A percentile compares a stretch with the other conserved stretches of the same genome.
Evolutionary conservation across 805 yeast species (phyloP).

Genomic region (Brettanomyces naardenensis): DNA sequence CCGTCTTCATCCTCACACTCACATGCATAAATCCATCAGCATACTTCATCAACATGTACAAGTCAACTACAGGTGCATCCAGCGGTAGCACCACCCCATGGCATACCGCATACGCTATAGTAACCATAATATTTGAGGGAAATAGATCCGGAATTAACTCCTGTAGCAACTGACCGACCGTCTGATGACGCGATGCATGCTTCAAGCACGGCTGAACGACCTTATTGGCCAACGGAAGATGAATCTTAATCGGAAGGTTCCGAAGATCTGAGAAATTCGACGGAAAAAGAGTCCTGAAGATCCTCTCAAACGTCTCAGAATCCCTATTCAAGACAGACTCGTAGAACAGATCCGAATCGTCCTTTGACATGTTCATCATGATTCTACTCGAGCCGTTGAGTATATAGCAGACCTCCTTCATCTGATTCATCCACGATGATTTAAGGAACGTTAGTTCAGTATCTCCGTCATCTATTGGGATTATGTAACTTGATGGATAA

Average conservation of each 20-base stretch:
- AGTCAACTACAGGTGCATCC: slow-evolving; percentile 34
- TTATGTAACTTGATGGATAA: slow-evolving; percentile 37
- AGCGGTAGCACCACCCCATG: slow-evolving; percentile 51
- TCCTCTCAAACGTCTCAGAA: slow-evolving; percentile 16
- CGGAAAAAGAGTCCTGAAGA: slow-evolving; percentile 22
- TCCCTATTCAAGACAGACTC: slow-evolving; percentile 24
- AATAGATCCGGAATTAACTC: slow-evolving; percentile 38
- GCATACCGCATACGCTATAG: slow-evolving; percentile 34
- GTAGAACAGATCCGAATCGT: slow-evolving; percentile 55
- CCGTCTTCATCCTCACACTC: slow-evolving; percentile 28
- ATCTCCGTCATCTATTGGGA: slow-evolving; percentile 24
- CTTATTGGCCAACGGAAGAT: slow-evolving; percentile 30
- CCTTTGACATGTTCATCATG: slow-evolving; percentile 68
- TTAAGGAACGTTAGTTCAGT: slow-evolving; percentile 23
- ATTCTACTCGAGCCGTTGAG: slow-evolving; percentile 71
- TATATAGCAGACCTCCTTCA: slow-evolving; percentile 76
- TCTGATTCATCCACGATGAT: slow-evolving; percentile 62
- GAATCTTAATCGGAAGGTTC: slow-evolving; percentile 42
- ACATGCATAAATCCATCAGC: slow-evolving; percentile 65
- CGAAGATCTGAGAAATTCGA: slow-evolving; percentile 17
- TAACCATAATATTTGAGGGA: slow-evolving; percentile 29
- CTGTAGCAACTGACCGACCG: slow-evolving; percentile 34
- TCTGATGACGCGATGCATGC: slow-evolving; percentile 11
- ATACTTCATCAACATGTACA: slow-evolving; percentile 38
- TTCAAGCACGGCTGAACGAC: slow-evolving; percentile 26